Conservation (phyloP, 2,329 filamentous ascomycete species). For the Alternaria arborescens region DNA sequence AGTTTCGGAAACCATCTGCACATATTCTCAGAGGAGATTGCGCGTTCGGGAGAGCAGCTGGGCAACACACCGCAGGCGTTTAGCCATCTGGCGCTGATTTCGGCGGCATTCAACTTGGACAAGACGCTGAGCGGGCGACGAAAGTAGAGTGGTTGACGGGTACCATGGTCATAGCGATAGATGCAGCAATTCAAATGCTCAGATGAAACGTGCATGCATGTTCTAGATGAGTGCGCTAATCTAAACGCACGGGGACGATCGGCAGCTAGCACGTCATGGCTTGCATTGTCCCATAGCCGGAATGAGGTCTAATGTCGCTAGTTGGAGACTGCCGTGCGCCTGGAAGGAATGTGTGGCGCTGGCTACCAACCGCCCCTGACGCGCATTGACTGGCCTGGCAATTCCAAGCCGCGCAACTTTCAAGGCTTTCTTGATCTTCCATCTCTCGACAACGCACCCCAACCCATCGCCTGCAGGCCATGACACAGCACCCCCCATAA, state of each 20-base stretch:
- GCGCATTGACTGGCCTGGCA: conserved; percentile 15
- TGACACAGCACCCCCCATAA: conserved; percentile 12
- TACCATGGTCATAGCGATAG: not conserved
- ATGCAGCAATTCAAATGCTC: not conserved
- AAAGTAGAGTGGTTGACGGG: not conserved
- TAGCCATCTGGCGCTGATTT: conserved; percentile 77
- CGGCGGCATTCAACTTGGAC: conserved; percentile 79
- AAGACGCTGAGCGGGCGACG: conserved; percentile 48
- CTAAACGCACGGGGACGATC: conserved; percentile 13
- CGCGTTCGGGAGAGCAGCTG: conserved; percentile 76
- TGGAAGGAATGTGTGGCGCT: conserved; percentile 21
- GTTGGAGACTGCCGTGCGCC: conserved; percentile 3
- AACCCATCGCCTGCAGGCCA: conserved; percentile 10
- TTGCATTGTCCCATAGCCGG: conserved; percentile 12
- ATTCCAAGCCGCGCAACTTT: conserved; percentile 16
- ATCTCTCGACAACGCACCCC: conserved; percentile 3
- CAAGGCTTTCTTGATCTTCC: conserved; percentile 10
- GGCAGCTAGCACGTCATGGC: conserved; percentile 20
- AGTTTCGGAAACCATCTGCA: conserved; percentile 78
- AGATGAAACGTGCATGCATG: conserved; percentile 7
- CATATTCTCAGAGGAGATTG: conserved; percentile 84
- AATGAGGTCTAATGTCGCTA: conserved; percentile 20
- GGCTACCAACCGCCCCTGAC: conserved; percentile 22
- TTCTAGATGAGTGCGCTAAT: conserved; percentile 16
- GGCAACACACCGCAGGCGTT: conserved; percentile 84